These are phyloP conservation scores for Metschnikowia similis DNA, from an alignment of 805 yeast genomes.

Conservation along the genomic window DNA sequence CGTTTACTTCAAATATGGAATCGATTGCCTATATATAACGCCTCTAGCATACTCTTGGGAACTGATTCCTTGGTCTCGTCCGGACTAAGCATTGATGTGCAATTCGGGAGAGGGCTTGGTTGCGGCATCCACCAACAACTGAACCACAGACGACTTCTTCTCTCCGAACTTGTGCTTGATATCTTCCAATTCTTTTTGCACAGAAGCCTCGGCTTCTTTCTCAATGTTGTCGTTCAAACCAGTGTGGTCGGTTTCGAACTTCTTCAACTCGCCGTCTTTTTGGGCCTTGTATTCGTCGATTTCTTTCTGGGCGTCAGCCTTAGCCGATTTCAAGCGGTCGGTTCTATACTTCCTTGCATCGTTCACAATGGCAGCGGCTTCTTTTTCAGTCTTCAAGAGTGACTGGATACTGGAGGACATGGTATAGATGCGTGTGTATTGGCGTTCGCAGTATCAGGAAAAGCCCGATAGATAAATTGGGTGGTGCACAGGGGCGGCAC, in stretches of 20 bases:
- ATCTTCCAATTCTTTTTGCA: conserved; percentile 64
- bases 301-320: conserved; percentile 86
- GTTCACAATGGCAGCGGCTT: conserved; percentile 93
- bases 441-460: conserved; percentile 7
- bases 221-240: conserved; percentile 76
- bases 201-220: conserved; percentile 70
- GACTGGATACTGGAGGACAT: conserved; percentile 30
- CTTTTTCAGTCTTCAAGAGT: conserved; percentile 74
- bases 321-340: conserved; percentile 87
- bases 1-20: background rate
- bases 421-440: background rate
- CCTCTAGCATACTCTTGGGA: background rate
- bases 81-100: conserved; percentile 63
- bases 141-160: conserved; percentile 65
- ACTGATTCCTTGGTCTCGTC: background rate
- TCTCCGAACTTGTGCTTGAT: conserved; percentile 60
- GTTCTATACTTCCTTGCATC: conserved; percentile 87
- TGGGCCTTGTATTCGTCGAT: conserved; percentile 78
- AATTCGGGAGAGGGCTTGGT: conserved; percentile 75
- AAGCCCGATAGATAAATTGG: conserved; percentile 5
- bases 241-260: conserved; percentile 66
- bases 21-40: background rate
- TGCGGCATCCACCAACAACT: conserved; percentile 75
- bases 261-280: conserved; percentile 78
- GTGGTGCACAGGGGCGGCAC: conserved; percentile 6